Evolutionary conservation across 2,329 filamentous ascomycete genomes (phyloP), one percentile per base, ranked within the genome.

Genomic region (Xylariaceae sp.): DNA sequence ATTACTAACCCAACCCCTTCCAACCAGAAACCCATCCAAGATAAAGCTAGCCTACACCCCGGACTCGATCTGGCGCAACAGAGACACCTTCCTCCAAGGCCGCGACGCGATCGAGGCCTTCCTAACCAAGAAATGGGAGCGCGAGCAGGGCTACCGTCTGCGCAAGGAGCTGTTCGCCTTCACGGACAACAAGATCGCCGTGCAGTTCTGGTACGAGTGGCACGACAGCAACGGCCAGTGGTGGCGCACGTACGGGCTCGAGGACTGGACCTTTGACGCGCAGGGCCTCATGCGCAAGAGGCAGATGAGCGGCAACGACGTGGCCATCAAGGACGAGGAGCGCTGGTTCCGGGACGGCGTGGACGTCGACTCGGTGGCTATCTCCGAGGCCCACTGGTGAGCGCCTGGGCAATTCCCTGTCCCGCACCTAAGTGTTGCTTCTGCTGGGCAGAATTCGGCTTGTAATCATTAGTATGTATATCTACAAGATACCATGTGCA

Each of bases 191-290:
- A 87, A 77, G 67, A 79, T 77, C 59, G 89, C 89, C 1, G 90
- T 95, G 19, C 89, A 95, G 67, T 95, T 94, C 69, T 95, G 89
- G 89, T 95, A 92, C 65, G 87, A 95, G 70, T 92, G 84, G 72
- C 80, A 84, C 59, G 88, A 92, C 64, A 71, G 72, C 7, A 63
- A 76, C 1, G 85, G 87, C 36, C 84, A 89, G 68, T 95, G 89
- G 89, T 92, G 87, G 78, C 79, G 89, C n/a, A 91, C 87, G 42
- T 95, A 95, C 65, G 90, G 90, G 0, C 78, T 95, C 10, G 87
- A 90, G 65, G 86, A 90, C 66, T 89, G 86, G 87, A 89, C 86
- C 0, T 89, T 89, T 69, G 83, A 82, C 0, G 75, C 79, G 1
- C 80, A 88, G 61, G 87, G 87, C 0, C 72, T 82, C 47, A 90